Conservation (phyloP, 176 grass and related monocot genomes). For the Cocos nucifera region DNA sequence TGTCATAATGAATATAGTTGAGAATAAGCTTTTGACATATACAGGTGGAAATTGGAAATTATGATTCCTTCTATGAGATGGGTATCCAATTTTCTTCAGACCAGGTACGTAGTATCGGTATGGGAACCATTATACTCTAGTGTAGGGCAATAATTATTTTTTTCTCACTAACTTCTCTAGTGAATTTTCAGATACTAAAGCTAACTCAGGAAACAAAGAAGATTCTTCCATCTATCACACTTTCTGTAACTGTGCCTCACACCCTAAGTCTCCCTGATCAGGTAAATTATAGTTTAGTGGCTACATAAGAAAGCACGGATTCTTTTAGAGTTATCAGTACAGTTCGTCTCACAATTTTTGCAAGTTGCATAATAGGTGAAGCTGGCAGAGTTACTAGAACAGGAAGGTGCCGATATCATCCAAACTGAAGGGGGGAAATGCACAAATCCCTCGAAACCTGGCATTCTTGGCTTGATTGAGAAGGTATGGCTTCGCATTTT, state of each 20-base stretch:
- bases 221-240: conserved; percentile 65
- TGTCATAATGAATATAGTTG: background rate
- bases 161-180: background rate
- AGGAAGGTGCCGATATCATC: conserved; percentile 84
- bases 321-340: background rate
- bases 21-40: background rate
- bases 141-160: background rate
- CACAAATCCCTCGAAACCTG: conserved; percentile 63
- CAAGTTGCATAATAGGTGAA: conserved; percentile 38
- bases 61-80: conserved; percentile 80
- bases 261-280: conserved; percentile 82
- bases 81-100: conserved; percentile 68
- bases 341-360: background rate
- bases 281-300: conserved; percentile 31
- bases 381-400: conserved; percentile 75
- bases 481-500: conserved; percentile 34
- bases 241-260: conserved; percentile 92
- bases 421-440: conserved; percentile 91
- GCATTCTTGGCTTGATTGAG: conserved; percentile 81
- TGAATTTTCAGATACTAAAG: conserved; percentile 61
- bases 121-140: background rate
- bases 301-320: background rate
- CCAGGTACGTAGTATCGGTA: conserved; percentile 21
- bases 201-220: conserved; percentile 60
- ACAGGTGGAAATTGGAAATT: conserved; percentile 95